Percentiles rank a stretch among this genome's conserved stretches.
Evolutionary conservation across 495 filamentous ascomycete genomes (phyloP).

Genomic region (Tetracladium setigerum): DNA sequence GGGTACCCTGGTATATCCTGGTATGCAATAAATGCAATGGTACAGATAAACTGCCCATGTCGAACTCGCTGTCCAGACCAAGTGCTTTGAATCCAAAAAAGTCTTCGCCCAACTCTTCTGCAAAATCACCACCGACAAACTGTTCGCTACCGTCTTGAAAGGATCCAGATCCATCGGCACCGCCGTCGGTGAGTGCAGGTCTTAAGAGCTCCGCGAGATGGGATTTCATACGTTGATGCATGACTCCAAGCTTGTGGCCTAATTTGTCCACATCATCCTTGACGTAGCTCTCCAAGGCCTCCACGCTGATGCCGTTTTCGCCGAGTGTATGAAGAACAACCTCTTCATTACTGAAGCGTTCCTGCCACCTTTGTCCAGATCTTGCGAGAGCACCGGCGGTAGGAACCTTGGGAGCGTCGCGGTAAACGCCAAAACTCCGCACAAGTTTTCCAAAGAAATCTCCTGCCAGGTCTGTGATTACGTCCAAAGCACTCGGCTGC

Average conservation of each 20-base stretch:
- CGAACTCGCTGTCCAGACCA: constrained; percentile 84
- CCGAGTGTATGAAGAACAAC: constrained; percentile 77
- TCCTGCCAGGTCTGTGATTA: constrained; percentile 80
- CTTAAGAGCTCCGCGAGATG: constrained; percentile 86
- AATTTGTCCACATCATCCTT: constrained; percentile 92
- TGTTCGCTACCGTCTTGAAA: constrained; percentile 97
- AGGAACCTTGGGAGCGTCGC: constrained; percentile 68
- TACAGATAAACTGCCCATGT: constrained; percentile 76
- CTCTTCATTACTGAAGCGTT: constrained; percentile 71
- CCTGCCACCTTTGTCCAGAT: constrained; percentile 46
- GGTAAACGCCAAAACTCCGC: constrained; percentile 69
- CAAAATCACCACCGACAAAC: constrained; percentile 93
- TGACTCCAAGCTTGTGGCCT: constrained; percentile 68
- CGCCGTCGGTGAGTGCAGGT: constrained; percentile 72
- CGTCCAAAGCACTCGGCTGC: constrained; percentile 87
- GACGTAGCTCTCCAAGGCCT: constrained; percentile 77
- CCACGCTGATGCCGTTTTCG: constrained; percentile 74
- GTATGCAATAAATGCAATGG: constrained; percentile 92
- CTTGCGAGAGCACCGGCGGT: constrained; percentile 32
- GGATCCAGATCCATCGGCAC: constrained; percentile 77
- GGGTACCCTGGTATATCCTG: constrained; percentile 59
- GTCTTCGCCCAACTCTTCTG: constrained; percentile 94
- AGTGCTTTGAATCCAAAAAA: constrained; percentile 98
- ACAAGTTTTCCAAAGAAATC: constrained; percentile 85
- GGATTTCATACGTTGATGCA: constrained; percentile 87